Evolutionary conservation across 208 protist genomes (phyloP).

Genomic region (Phytomonas serpens): DNA sequence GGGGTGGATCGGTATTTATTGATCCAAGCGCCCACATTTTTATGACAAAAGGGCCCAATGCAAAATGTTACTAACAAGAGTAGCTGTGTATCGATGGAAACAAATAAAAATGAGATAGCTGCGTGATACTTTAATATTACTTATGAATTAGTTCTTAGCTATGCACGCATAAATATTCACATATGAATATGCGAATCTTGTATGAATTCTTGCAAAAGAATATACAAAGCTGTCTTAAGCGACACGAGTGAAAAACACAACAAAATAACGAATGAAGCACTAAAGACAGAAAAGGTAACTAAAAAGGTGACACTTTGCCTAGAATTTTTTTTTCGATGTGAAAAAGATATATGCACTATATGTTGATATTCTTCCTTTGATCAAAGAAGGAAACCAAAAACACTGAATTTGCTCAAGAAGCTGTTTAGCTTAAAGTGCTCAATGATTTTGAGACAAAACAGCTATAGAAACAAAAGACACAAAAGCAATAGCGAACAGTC

Average conservation of each 20-base stretch:
- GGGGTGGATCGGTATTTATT: neutral
- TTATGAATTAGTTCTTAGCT: conserved; percentile 7
- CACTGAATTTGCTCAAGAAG: neutral
- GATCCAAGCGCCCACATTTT: neutral
- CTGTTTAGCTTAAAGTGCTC: neutral
- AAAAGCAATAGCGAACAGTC: neutral
- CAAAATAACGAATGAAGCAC: conserved; percentile 10
- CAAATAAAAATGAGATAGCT: conserved; percentile 8
- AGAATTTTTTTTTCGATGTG: neutral
- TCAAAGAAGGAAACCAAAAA: neutral
- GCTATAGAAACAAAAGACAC: neutral
- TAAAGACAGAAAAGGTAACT: conserved; percentile 9
- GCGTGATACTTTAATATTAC: neutral
- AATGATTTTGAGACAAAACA: neutral
- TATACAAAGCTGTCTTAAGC: neutral
- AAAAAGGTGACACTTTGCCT: neutral
- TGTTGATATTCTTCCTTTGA: neutral
- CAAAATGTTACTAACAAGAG: neutral
- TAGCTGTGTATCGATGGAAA: neutral
- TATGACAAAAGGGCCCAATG: neutral
- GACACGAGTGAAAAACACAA: conserved; percentile 3
- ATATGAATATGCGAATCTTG: conserved; percentile 9
- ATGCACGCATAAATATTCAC: conserved; percentile 19
- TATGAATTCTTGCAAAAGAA: conserved; percentile 9
- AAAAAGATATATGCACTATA: conserved; percentile 8